Evolutionary conservation across 1,284 basidiomycete species (phyloP).

Genomic region (Pholiota adiposa): DNA sequence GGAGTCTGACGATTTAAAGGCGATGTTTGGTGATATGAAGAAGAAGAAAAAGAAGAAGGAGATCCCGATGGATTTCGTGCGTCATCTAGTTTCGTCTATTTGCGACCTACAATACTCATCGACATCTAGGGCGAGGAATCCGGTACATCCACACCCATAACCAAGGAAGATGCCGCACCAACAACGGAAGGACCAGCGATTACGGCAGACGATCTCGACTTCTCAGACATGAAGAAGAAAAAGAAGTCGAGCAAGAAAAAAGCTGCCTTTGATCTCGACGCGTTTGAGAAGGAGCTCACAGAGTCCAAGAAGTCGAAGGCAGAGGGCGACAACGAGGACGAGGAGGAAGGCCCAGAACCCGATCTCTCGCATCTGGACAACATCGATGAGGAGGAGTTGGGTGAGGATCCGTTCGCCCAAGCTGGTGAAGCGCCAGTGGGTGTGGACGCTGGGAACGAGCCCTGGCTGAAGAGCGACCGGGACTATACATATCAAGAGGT

Average conservation of each 20-base stretch:
- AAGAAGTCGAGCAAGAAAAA: constrained; percentile 84
- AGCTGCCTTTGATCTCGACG: constrained; percentile 74
- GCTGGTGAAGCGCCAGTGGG: constrained; percentile 55
- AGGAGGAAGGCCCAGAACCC: constrained; percentile 64
- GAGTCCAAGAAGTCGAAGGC: constrained; percentile 70
- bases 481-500: constrained; percentile 97
- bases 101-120: constrained; percentile 7
- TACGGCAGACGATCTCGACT: constrained; percentile 71
- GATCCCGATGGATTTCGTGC: constrained; percentile 81
- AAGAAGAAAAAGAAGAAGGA: constrained; percentile 95
- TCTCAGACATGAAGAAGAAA: constrained; percentile 86
- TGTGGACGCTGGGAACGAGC: constrained; percentile 72
- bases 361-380: constrained; percentile 68
- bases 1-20: constrained; percentile 76
- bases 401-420: constrained; percentile 83
- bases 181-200: constrained; percentile 37
- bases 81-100: constrained; percentile 38
- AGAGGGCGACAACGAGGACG: constrained; percentile 52
- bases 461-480: constrained; percentile 91
- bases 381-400: constrained; percentile 79
- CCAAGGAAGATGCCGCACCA: constrained; percentile 42
- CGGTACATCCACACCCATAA: constrained; percentile 62
- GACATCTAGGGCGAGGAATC: constrained; percentile 58
- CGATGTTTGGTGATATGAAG: constrained; percentile 88
- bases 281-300: constrained; percentile 88